A percentile compares a stretch with the other conserved stretches of the same genome.
These are phyloP conservation scores for Yamadazyma diddensiae DNA, from an alignment of 1,139 yeast species.

Conservation along the genomic window DNA sequence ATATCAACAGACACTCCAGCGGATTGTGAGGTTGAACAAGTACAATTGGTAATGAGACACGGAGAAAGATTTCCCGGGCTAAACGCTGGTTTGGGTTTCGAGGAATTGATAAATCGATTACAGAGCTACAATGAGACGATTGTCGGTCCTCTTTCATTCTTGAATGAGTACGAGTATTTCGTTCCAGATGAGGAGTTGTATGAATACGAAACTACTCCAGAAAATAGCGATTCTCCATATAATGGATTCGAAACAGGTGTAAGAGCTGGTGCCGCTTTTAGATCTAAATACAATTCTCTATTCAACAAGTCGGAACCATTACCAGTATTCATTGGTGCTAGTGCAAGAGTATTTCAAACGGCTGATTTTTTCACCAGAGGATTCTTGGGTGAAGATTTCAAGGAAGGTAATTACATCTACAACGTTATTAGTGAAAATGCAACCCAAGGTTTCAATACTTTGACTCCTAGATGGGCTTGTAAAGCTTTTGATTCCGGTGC, in stretches of 20 bases:
- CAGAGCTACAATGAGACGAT: constrained; percentile 18
- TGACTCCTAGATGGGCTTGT: constrained; percentile 30
- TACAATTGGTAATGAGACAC: constrained; percentile 33
- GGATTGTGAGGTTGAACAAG: constrained; percentile 32
- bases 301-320: constrained; percentile 18
- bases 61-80: constrained; percentile 37
- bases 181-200: constrained; percentile 22
- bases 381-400: constrained; percentile 21
- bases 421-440: constrained; percentile 24
- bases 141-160: constrained; percentile 23
- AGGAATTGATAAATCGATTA: constrained; percentile 21
- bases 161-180: constrained; percentile 26
- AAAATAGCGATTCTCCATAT: constrained; percentile 21
- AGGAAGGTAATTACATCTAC: constrained; percentile 15
- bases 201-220: constrained; percentile 28
- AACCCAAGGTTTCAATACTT: constrained; percentile 25
- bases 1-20: constrained; percentile 32
- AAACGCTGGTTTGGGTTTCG: constrained; percentile 21
- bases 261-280: constrained; percentile 30
- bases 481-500: constrained; percentile 15
- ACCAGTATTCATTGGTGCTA: constrained; percentile 31
- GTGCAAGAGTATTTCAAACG: constrained; percentile 30
- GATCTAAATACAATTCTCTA: constrained; percentile 27
- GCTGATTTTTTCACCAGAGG: constrained; percentile 30
- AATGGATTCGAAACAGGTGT: constrained; percentile 25